These are phyloP conservation scores for Fraxinus nigra DNA, from an alignment of 305 asterid species.

Conservation along the genomic window DNA sequence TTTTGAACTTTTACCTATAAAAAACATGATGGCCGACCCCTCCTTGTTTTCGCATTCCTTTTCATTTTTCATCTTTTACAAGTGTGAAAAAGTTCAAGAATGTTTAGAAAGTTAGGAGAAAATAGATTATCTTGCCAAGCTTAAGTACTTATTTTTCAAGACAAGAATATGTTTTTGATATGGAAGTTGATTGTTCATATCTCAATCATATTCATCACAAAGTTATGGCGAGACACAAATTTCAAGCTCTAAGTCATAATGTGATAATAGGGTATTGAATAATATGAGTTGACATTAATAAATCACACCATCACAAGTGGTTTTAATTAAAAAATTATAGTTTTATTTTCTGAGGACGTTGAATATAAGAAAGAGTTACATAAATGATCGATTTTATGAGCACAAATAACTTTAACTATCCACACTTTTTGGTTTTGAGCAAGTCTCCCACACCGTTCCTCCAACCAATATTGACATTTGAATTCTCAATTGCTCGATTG, in stretches of 20 bases:
- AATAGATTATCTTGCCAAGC: not conserved
- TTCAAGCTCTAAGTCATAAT: not conserved
- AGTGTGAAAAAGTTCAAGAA: not conserved
- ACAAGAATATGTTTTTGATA: not conserved
- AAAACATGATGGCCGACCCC: not conserved
- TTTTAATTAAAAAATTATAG: too few relatives aligned
- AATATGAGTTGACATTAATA: not conserved
- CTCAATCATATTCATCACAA: not conserved
- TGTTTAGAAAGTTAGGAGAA: not conserved
- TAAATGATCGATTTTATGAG: not conserved
- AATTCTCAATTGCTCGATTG: slow-evolving; percentile 25
- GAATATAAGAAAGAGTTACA: not conserved
- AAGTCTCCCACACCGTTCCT: slow-evolving; percentile 31
- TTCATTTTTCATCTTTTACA: not conserved
- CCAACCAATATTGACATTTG: slow-evolving; percentile 38
- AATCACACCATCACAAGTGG: too few relatives aligned
- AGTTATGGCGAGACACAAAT: not conserved
- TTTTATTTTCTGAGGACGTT: not conserved
- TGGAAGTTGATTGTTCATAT: not conserved
- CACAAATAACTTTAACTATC: not conserved
- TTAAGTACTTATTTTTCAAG: not conserved
- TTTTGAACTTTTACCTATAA: not conserved
- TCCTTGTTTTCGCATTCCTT: not conserved
- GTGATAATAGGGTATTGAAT: not conserved
- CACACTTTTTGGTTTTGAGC: slow-evolving; percentile 16